Base-by-base conservation (phyloP, 2,329 filamentous ascomycete genomes). In the Colletotrichum spaethianum region DNA sequence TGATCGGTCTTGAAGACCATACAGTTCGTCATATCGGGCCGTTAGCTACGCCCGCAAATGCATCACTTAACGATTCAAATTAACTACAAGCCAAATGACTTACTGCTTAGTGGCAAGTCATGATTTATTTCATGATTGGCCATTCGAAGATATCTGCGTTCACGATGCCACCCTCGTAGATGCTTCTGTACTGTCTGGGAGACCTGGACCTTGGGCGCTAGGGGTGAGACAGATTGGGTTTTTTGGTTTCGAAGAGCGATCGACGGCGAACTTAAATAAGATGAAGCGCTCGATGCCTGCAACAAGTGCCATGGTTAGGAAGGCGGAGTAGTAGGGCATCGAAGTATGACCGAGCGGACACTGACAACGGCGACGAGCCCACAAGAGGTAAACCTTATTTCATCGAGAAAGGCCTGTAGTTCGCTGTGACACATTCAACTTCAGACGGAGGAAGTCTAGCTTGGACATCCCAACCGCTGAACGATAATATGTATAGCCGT, bases 331-430 rank as follows among this genome's bases (percentile, higher is more conserved):
- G 88, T 28, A 79, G 78, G 74, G 89, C 86, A 16, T 74, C 70
- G 18, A 48, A 67, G n/a, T 67, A n/a, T n/a, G 42, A 8, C 86
- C 76, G 82, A 83, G 36, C 89, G 80, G 1, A 84, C 80, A 20
- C 83, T 84, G 36, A 90, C 79, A n/a, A 91, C 82, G 0, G 86
- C 90, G 73, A 91, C 89, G 67, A 90, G 85, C 65, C 86, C 88
- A 55, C 83, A 74, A 61, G 93, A 85, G 0, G 86, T 87, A 1
- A 80, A 73, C 0, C 80, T 84, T n/a, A 92, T 83, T 33, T 86
- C 86, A 0, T 83, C 78, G 18, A 6, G 3, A 86, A 77, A 8
- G 64, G 67, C 23, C 57, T 62, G 63, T 82, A 82, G 75, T 83
- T 84, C 38, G 81, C 81, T 28, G 80, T 76, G 6, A 77, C 72